Percentiles rank a stretch among this genome's conserved stretches.
Evolutionary conservation across 495 filamentous ascomycete genomes (phyloP).

Genomic region (Pseudevernia furfuracea): DNA sequence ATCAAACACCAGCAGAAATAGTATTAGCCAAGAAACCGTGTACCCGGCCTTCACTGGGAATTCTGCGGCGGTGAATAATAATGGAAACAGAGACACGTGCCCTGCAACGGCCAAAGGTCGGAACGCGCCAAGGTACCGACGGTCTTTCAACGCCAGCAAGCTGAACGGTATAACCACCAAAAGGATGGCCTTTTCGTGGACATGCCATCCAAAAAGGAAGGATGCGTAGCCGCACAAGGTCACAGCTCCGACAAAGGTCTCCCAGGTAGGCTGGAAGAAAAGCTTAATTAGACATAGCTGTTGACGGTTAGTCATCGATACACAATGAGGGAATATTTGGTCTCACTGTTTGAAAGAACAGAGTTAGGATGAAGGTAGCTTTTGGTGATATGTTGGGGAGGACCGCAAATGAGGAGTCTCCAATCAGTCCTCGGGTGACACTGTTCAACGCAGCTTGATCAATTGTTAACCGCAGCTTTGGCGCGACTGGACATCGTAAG

Average conservation of each 20-base stretch:
- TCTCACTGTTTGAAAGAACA: slow-evolving; percentile 70
- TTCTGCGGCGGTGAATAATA: slow-evolving; percentile 85
- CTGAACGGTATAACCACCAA: slow-evolving; percentile 93
- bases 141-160: slow-evolving; percentile 84
- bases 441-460: slow-evolving; percentile 70
- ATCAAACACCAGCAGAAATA: slow-evolving; percentile 83
- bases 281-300: slow-evolving; percentile 72
- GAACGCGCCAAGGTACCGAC: slow-evolving; percentile 86
- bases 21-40: slow-evolving; percentile 81
- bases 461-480: slow-evolving; percentile 63
- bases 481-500: slow-evolving; percentile 55
- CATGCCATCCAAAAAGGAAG: slow-evolving; percentile 97
- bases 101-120: slow-evolving; percentile 85
- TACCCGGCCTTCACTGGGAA: slow-evolving; percentile 91
- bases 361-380: slow-evolving; percentile 71
- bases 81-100: slow-evolving; percentile 88
- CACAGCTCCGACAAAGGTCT: slow-evolving; percentile 78
- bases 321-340: background rate
- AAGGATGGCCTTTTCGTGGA: slow-evolving; percentile 95
- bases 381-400: slow-evolving; percentile 77
- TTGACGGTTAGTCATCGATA: slow-evolving; percentile 19
- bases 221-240: slow-evolving; percentile 96
- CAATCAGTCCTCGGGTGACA: slow-evolving; percentile 85
- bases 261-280: slow-evolving; percentile 72
- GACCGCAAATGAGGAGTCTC: slow-evolving; percentile 91